Percentiles rank a stretch among this genome's conserved stretches.
These are phyloP conservation scores for Aurantiochytrium sp. DNA, from an alignment of 108 stramenopile species.

Conservation along the genomic window DNA sequence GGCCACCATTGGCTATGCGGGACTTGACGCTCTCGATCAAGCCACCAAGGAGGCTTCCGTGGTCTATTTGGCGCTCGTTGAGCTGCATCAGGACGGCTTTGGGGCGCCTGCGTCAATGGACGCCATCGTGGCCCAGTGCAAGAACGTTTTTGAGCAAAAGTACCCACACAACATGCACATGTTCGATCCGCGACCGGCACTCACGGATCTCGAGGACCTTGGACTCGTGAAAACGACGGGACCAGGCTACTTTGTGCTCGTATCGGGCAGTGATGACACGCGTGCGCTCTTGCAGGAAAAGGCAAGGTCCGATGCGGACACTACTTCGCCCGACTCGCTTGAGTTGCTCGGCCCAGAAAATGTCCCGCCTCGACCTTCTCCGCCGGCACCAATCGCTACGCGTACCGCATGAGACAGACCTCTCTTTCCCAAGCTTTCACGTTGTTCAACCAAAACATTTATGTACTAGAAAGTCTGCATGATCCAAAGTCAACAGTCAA, in stretches of 20 bases:
- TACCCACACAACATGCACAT: constrained; percentile 44
- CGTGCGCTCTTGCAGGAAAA: no score
- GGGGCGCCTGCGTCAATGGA: background rate
- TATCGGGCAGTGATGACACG: no score
- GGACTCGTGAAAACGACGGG: background rate
- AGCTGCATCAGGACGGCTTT: background rate
- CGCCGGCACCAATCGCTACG: no score
- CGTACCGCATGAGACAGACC: no score
- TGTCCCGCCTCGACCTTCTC: no score
- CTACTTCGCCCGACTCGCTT: no score
- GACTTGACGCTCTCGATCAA: background rate
- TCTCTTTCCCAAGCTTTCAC: no score
- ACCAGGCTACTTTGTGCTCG: background rate
- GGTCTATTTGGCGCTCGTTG: background rate
- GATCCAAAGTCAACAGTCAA: no score
- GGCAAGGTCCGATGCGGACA: no score
- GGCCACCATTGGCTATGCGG: background rate
- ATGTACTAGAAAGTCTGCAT: no score
- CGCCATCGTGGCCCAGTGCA: background rate
- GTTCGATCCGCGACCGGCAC: constrained; percentile 45
- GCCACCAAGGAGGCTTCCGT: background rate
- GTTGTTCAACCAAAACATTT: no score
- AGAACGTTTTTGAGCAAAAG: constrained; percentile 31
- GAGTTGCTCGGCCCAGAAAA: no score
- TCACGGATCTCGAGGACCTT: constrained; percentile 35